Evolutionary conservation across 371 early-diverging fungal species (phyloP), one percentile per base, ranked within the genome.

Genomic region (Zancudomyces culisetae): DNA sequence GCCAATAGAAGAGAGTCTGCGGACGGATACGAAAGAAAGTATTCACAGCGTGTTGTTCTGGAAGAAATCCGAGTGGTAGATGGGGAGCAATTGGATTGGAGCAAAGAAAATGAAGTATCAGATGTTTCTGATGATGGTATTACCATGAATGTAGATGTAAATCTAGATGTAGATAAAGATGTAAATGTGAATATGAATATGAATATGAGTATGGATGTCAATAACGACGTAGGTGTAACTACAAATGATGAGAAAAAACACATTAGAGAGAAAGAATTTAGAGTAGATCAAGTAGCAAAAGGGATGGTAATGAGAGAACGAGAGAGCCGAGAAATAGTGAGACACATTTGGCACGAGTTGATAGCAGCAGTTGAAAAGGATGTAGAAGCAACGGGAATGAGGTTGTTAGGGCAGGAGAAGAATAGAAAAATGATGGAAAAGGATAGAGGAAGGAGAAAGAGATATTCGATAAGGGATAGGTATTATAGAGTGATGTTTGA

Each of bases 311-410:
- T 66, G 19, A 60, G 64, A 4, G 66, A 66, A 43, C 22, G 29
- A 19, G 60, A 59, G 53, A 60, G 66, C 30, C 51, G 66, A 18
- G 64, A 64, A 42, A 51, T 56, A 1, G 56, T 66, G 26, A 54
- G 66, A 3, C 58, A 59, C 24, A 59, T 60, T 18, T 66, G 67
- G 67, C 57, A 62, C 19, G 47, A 61, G 40, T 55, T 66, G 4
- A 46, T 66, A 27, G 66, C 60, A 19, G 59, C 61, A 43, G 55
- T 61, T 6, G 56, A 59, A 2, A 57, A 53, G 8, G 65, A 63
- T 48, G 42, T 49, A 27, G 52, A 46, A 4, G 20, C 22, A 12
- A 49, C 20, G 8, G 29, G 6, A 4, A 47, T 13, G 29, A 10
- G 10, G 20, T 23, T 23, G 24, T 15, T 3, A 10, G 13, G 13